Evolutionary conservation across 176 grass and related monocot species (phyloP), one percentile per base, ranked within the genome.

Genomic region (Saccharum officinarum): DNA sequence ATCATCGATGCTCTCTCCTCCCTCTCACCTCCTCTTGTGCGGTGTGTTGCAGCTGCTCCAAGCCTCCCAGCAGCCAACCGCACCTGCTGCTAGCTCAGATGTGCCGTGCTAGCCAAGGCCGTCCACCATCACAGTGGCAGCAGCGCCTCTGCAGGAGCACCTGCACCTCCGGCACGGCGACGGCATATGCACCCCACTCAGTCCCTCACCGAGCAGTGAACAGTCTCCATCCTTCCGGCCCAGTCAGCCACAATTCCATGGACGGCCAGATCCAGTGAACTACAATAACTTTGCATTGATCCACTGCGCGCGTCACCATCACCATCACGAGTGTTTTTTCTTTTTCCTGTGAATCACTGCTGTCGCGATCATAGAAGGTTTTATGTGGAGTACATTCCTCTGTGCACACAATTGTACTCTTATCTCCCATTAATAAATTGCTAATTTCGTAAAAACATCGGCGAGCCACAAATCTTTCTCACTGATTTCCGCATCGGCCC

Each of bases 181-280:
- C 34, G 34, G 45, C 45, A 49, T 49, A 49, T 49, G 26, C 44
- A 47, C n/a, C 40, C 34, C 22, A 8, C 9, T 10, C 3, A 26
- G 22, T n/a, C 41, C 9, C 41, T 41, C 40, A 41, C 40, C 10
- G 1, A 23, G 52, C 22, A 42, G 20, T 71, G n/a, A 26, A 14
- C 70, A 47, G 44, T 73, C 71, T 73, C 42, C 41, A 73, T 73
- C 71, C 23, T 25, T 36, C 42, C 70, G 14, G 13, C 47, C 42
- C 42, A 17, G 14, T 74, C 71, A 74, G 42, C 71, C 44, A 74
- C 71, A 73, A 47, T 73, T 73, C 42, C 41, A 73, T 73, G 6
- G n/a, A 49, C 44, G 71, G 42, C 71, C 25, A 25, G 71, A 74
- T 74, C 71, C 71, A 74, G 42, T 74, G 71, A 17, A 74, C 71